Base-by-base conservation (phyloP, 371 early-diverging fungal species). In the Actinomortierella wolfii region DNA sequence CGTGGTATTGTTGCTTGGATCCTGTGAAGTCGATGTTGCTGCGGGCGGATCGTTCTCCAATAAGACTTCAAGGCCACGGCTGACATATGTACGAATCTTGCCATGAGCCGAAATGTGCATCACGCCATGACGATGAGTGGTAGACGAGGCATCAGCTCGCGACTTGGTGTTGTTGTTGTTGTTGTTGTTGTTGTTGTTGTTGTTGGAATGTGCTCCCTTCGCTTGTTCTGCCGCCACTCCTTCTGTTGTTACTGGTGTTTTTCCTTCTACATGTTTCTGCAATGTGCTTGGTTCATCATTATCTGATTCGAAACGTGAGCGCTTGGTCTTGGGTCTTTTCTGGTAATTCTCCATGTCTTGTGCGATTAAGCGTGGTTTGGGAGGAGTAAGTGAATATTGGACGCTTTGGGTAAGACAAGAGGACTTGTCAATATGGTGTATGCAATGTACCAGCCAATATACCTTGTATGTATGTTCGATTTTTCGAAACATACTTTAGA, bases 331-430 rank as follows among this genome's bases (percentile, higher is more conserved):
- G 13, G 66, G 62, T 40, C 73, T 49, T 14, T 59, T 58, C 23
- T 71, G 66, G 54, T 71, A 71, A 49, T 71, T 71, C 57, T 71
- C 73, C 73, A 71, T 71, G 43, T 47, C 11, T 47, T 21, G 15
- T 47, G 15, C 21, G 34, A 34, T 34, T 34, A 11, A 34, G 34
- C 34, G 34, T 34, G 4, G 34, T 34, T 6, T 34, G 34, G 34
- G n/a, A n/a, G n/a, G n/a, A n/a, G n/a, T n/a, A n/a, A n/a, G n/a
- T n/a, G n/a, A n/a, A n/a, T n/a, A n/a, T n/a, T n/a, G n/a, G n/a
- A n/a, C n/a, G n/a, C n/a, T n/a, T n/a, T n/a, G n/a, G n/a, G n/a
- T n/a, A n/a, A n/a, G n/a, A n/a, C n/a, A n/a, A n/a, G n/a, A n/a
- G n/a, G n/a, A n/a, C n/a, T n/a, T n/a, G n/a, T n/a, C n/a, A n/a